These are phyloP conservation scores for Vitis vinifera DNA, from an alignment of 164 flowering plant species.

Conservation along the genomic window DNA sequence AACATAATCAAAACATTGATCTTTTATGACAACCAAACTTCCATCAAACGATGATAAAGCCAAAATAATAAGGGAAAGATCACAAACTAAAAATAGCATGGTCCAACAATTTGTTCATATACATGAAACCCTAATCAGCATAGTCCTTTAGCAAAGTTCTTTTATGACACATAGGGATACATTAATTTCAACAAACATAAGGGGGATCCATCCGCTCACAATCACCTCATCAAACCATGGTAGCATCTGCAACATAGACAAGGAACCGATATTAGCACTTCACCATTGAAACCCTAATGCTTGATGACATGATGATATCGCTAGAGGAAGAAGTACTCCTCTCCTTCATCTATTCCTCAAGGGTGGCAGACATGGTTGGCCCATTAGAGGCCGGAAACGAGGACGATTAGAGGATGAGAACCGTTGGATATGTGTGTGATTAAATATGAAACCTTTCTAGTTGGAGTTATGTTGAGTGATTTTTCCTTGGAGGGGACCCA, in stretches of 20 bases:
- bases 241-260: too few relatives aligned
- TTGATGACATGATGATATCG: too few relatives aligned
- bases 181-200: too few relatives aligned
- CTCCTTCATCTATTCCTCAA: background rate
- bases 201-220: background rate
- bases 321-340: too few relatives aligned
- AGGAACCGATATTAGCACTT: too few relatives aligned
- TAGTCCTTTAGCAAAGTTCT: background rate
- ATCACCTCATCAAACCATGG: too few relatives aligned
- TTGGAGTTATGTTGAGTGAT: constrained; percentile 9
- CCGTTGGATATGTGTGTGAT: background rate
- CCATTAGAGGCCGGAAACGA: background rate
- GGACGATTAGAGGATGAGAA: background rate
- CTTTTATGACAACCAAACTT: too few relatives aligned
- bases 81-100: background rate
- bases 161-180: too few relatives aligned
- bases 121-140: background rate
- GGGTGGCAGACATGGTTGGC: constrained; percentile 10
- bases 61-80: background rate
- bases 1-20: too few relatives aligned
- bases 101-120: background rate
- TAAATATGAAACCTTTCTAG: constrained; percentile 5
- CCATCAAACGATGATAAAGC: background rate
- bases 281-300: too few relatives aligned
- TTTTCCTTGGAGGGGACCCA: background rate